Evolutionary conservation across 805 yeast genomes (phyloP), one percentile per base, ranked within the genome.

Genomic region (Pichia heedii): DNA sequence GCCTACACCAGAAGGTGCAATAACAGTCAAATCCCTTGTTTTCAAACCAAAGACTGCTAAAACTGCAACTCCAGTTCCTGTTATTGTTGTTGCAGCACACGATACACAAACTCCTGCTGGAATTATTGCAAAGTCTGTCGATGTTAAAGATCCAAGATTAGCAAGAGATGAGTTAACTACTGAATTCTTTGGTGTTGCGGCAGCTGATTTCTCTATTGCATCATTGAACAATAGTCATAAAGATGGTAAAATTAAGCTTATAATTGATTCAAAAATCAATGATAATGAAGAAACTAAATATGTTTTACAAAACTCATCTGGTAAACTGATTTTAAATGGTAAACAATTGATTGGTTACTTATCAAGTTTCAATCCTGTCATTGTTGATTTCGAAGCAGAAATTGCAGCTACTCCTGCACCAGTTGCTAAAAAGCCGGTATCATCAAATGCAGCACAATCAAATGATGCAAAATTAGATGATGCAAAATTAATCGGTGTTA

Each of bases 41-140:
- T 87, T 87, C 76, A 87, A 87, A 67, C 95, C 95, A 54, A 87
- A 87, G 67, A 85, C 95, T 39, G 81, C 95, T 32, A 87, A 87
- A 59, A 67, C 86, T 39, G 86, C 84, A 40, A 63, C 75, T 18
- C 84, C 93, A 22, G 78, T 83, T 34, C 95, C 96, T 35, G 73
- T 87, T 26, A 75, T 87, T 42, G 85, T 86, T 27, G 73, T 87
- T 56, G 95, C 95, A 8, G 71, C 81, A 46, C 75, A 75, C 29
- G 54, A 79, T 2, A 84, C 95, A 5, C 68, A 70, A 38, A 85
- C 95, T 29, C 85, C 94, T 39, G 64, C 82, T 3, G 68, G 71
- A 19, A 57, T 71, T 33, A 72, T 86, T 51, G 89, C 95, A 44
- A 68, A 71, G 44, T 71, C 77, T 35, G 82, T 87, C 12, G 71